A percentile compares a stretch with the other conserved stretches of the same genome.
Conservation (phyloP, 2,329 filamentous ascomycete genomes). For the Botrytis byssoidea region DNA sequence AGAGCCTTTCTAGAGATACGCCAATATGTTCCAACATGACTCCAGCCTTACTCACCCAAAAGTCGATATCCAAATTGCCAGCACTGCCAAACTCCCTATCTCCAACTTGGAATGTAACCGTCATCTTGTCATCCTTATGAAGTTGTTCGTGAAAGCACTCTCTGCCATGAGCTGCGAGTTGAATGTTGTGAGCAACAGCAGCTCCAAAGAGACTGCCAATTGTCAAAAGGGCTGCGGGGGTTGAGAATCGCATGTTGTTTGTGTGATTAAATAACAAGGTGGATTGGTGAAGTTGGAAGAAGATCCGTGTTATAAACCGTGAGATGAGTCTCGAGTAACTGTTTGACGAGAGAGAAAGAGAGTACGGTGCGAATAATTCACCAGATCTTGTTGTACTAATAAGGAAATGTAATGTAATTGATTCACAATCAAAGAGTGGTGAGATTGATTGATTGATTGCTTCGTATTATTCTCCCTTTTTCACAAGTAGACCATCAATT, state of each 20-base stretch:
- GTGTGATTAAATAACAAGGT: neutral
- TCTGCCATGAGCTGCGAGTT: slow-evolving; percentile 85
- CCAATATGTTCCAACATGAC: neutral
- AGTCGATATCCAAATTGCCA: slow-evolving; percentile 94
- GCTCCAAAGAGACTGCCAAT: slow-evolving; percentile 47
- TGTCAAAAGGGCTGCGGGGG: slow-evolving; percentile 35
- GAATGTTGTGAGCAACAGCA: slow-evolving; percentile 86
- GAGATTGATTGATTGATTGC: neutral
- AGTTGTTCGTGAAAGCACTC: slow-evolving; percentile 97
- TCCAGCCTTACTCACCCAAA: slow-evolving; percentile 72
- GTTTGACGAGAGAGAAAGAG: neutral
- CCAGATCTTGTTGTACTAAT: neutral
- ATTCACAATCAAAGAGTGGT: slow-evolving; percentile 1
- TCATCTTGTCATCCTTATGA: slow-evolving; percentile 96
- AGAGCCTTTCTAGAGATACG: neutral
- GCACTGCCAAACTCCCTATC: slow-evolving; percentile 94
- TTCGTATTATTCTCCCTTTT: neutral
- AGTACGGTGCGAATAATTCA: neutral
- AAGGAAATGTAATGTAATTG: neutral
- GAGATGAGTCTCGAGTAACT: neutral
- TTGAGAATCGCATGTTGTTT: slow-evolving; percentile 38
- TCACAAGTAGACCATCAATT: neutral
- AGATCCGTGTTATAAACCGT: neutral
- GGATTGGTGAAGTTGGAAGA: neutral
- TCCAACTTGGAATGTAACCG: slow-evolving; percentile 95